phyloP scores from a whole-genome alignment of 352 stramenopile genomes.

The Phytophthora chlamydospora region DNA sequence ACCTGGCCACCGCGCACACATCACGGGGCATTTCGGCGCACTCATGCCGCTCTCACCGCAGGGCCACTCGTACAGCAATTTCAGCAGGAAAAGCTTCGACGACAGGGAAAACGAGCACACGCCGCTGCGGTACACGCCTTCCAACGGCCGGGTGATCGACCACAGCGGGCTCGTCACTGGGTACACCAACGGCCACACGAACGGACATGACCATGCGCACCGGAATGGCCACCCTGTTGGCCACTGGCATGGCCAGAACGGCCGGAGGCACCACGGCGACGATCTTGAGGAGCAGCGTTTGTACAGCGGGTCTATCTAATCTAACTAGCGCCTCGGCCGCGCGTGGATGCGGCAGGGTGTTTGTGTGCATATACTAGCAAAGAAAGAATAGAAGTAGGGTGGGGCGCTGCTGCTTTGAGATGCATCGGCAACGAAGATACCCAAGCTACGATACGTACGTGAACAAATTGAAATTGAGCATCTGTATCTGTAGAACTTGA shows the following conservation, averaged over 20 bases:
- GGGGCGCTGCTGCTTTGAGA: slow-evolving; percentile 10
- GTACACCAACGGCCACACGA: slow-evolving; percentile 20
- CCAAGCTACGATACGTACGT: slow-evolving; percentile 22
- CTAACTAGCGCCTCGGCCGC: slow-evolving; percentile 3
- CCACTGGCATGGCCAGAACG: slow-evolving; percentile 28
- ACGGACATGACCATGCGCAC: slow-evolving; percentile 16
- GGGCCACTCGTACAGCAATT: slow-evolving; percentile 40
- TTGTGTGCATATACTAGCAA: slow-evolving; percentile 33
- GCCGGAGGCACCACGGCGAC: slow-evolving; percentile 27
- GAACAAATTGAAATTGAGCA: slow-evolving; percentile 32
- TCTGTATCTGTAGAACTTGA: slow-evolving; percentile 11
- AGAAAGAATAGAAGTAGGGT: slow-evolving; percentile 35
- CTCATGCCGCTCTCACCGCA: slow-evolving; percentile 82
- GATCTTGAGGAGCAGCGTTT: slow-evolving; percentile 36
- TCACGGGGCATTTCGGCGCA: slow-evolving; percentile 79
- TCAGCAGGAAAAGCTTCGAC: slow-evolving; percentile 56
- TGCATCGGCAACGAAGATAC: background rate
- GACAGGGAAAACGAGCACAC: slow-evolving; percentile 53
- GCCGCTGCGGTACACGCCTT: slow-evolving; percentile 37
- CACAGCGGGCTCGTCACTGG: slow-evolving; percentile 21
- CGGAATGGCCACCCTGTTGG: slow-evolving; percentile 23
- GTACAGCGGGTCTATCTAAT: slow-evolving; percentile 41
- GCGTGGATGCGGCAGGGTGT: slow-evolving; percentile 2
- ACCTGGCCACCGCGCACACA: slow-evolving; percentile 43
- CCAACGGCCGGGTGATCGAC: slow-evolving; percentile 29